Percentiles rank a stretch among this genome's conserved stretches.
Conservation (phyloP, 2,329 filamentous ascomycete genomes). For the Colletotrichum siamense region DNA sequence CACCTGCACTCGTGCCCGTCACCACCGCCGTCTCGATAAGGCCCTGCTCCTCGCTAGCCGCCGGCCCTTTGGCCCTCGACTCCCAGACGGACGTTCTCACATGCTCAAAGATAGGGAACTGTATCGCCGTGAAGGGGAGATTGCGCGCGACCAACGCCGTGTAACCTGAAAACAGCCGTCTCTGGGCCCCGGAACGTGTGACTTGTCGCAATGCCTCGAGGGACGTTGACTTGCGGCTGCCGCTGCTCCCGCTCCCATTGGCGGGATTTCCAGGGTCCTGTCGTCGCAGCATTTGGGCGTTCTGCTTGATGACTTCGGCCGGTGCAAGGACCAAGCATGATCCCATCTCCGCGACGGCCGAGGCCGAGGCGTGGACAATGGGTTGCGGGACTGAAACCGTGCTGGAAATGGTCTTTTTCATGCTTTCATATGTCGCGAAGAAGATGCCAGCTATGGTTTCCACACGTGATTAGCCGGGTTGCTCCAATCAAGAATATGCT, state of each 20-base stretch:
- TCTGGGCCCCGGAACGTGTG: constrained; percentile 58
- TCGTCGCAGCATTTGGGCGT: constrained; percentile 78
- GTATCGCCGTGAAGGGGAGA: constrained; percentile 84
- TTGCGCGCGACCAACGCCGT: constrained; percentile 83
- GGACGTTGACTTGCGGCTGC: constrained; percentile 41
- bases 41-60: constrained; percentile 24
- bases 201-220: constrained; percentile 54
- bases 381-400: constrained; percentile 67
- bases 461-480: background rate
- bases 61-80: constrained; percentile 31
- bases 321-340: constrained; percentile 88
- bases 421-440: constrained; percentile 86
- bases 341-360: constrained; percentile 79
- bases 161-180: constrained; percentile 75
- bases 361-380: constrained; percentile 75
- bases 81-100: constrained; percentile 61
- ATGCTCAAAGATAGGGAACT: constrained; percentile 87
- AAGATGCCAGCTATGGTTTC: constrained; percentile 74
- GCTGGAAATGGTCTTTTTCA: constrained; percentile 67
- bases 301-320: constrained; percentile 91
- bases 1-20: constrained; percentile 75
- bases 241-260: background rate
- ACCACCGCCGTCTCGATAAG: constrained; percentile 72
- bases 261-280: constrained; percentile 18
- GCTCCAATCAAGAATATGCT: background rate